phyloP scores from a whole-genome alignment of 2,329 filamentous ascomycete genomes.

The Plenodomus biglobosus region DNA sequence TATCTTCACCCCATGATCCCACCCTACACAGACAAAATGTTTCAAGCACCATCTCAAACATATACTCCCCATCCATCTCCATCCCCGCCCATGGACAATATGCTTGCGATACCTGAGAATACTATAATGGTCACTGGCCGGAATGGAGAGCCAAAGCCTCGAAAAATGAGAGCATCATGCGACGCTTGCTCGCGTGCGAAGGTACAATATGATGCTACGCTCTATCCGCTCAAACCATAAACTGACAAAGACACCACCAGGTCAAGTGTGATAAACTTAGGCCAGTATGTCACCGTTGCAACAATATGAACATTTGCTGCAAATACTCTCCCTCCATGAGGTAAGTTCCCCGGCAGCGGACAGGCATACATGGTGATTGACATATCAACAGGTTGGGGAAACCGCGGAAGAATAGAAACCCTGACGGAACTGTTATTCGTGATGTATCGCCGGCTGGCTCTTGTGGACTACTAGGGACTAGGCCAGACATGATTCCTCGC shows the following conservation, averaged over 20 bases:
- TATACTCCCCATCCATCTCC: constrained; percentile 24
- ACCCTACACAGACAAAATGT: constrained; percentile 25
- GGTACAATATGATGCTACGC: constrained; percentile 8
- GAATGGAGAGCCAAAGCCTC: constrained; percentile 33
- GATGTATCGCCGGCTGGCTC: constrained; percentile 39
- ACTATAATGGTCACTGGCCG: constrained; percentile 24
- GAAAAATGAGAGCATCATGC: constrained; percentile 44
- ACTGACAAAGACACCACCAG: constrained; percentile 15
- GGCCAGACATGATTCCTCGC: constrained; percentile 37
- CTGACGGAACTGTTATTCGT: constrained; percentile 40
- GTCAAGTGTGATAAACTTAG: constrained; percentile 45
- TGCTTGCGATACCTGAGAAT: constrained; percentile 22
- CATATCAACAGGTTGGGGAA: constrained; percentile 34
- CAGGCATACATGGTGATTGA: constrained; percentile 14
- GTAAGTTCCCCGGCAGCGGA: constrained; percentile 19
- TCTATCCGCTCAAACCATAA: neutral
- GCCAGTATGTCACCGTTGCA: constrained; percentile 41
- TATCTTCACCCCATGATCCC: constrained; percentile 15
- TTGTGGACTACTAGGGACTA: constrained; percentile 31
- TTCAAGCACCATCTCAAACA: constrained; percentile 33
- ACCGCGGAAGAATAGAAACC: constrained; percentile 42
- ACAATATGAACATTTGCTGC: constrained; percentile 44
- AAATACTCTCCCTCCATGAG: constrained; percentile 46
- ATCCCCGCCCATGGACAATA: constrained; percentile 29
- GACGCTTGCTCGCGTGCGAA: constrained; percentile 45